Conservation (phyloP, 257 asterid species). For the Solanum arcanum region DNA sequence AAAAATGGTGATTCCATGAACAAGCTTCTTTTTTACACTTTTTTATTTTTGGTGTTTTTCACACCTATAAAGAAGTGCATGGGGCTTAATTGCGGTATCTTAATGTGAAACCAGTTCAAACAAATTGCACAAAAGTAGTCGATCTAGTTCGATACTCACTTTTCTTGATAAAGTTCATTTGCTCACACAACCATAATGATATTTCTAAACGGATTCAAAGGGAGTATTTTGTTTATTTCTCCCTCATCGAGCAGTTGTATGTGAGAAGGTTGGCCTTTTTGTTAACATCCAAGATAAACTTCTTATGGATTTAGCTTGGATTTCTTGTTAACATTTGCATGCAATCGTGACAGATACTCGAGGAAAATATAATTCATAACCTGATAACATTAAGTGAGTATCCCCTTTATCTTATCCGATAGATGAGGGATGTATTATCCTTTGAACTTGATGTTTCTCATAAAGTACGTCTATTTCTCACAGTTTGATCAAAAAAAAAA, state of each 20-base stretch:
- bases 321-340: background rate
- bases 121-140: slow-evolving; percentile 72
- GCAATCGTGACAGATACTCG: slow-evolving; percentile 44
- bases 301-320: background rate
- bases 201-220: slow-evolving; percentile 67
- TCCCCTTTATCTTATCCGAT: slow-evolving; percentile 71
- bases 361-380: slow-evolving; percentile 79
- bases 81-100: slow-evolving; percentile 85
- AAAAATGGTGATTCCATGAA: background rate
- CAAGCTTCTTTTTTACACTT: background rate
- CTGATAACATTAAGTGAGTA: slow-evolving; percentile 75
- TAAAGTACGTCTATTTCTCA: slow-evolving; percentile 42
- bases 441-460: slow-evolving; percentile 81
- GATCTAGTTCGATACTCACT: slow-evolving; percentile 72
- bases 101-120: slow-evolving; percentile 69
- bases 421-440: slow-evolving; percentile 78
- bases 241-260: slow-evolving; percentile 79
- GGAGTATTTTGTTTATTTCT: slow-evolving; percentile 79
- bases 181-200: slow-evolving; percentile 65
- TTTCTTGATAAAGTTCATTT: slow-evolving; percentile 66
- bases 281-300: background rate
- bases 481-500: background rate
- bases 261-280: slow-evolving; percentile 69
- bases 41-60: background rate
- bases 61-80: slow-evolving; percentile 44